A percentile compares a stretch with the other conserved stretches of the same genome.
Evolutionary conservation across 1,284 basidiomycete species (phyloP).

Genomic region (Ustilago sp.): DNA sequence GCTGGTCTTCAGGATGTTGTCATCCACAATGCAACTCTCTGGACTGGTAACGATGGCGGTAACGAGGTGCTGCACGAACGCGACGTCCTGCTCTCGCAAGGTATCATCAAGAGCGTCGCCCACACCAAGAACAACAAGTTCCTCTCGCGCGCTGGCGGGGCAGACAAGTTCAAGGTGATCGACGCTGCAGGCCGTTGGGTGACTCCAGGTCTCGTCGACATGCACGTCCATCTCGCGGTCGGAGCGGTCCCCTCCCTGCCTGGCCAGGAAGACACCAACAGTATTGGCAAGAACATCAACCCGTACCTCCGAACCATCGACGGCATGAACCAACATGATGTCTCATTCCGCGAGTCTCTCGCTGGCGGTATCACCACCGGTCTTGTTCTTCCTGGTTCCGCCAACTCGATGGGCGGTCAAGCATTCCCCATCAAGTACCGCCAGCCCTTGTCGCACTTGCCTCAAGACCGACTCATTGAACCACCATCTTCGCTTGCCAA

Average conservation of each 20-base stretch:
- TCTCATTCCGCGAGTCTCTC: constrained; percentile 74
- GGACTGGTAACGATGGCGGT: constrained; percentile 80
- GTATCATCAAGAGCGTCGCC: constrained; percentile 71
- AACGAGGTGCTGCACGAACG: constrained; percentile 75
- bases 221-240: constrained; percentile 82
- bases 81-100: constrained; percentile 71
- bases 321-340: constrained; percentile 76
- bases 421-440: constrained; percentile 77
- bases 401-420: constrained; percentile 78
- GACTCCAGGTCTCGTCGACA: constrained; percentile 75
- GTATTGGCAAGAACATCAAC: constrained; percentile 72
- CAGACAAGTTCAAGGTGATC: constrained; percentile 19
- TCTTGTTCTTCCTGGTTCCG: constrained; percentile 76
- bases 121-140: constrained; percentile 11
- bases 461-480: constrained; percentile 57
- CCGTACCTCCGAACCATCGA: constrained; percentile 78
- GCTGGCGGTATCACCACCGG: constrained; percentile 80
- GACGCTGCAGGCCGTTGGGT: constrained; percentile 60
- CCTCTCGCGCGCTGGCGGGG: background rate
- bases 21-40: constrained; percentile 82
- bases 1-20: constrained; percentile 74
- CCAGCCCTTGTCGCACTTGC: constrained; percentile 42
- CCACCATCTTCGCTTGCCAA: constrained; percentile 55
- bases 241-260: constrained; percentile 34
- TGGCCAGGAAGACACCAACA: constrained; percentile 74